Evolutionary conservation across 441 rosid genomes (phyloP).

Genomic region (Bruguiera hainesii): DNA sequence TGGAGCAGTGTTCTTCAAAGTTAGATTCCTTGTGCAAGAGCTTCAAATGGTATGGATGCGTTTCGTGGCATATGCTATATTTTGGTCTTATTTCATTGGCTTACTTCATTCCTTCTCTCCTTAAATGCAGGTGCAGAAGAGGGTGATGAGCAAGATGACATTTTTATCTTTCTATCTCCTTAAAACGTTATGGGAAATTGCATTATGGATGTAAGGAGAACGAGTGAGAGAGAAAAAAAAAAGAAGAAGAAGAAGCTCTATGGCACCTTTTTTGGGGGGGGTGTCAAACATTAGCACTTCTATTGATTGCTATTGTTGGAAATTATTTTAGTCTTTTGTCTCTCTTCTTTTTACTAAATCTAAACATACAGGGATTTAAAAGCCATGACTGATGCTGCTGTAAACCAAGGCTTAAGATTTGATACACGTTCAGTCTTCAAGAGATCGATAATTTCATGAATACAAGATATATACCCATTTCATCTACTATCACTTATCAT

Average conservation of each 20-base stretch:
- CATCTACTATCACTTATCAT: too few relatives aligned
- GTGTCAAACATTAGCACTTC: background rate
- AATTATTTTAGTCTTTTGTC: background rate
- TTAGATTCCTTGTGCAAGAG: too few relatives aligned
- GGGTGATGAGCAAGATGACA: slow-evolving; percentile 81
- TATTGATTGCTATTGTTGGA: background rate
- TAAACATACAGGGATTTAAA: slow-evolving; percentile 55
- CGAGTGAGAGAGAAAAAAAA: slow-evolving; percentile 3
- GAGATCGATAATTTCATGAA: too few relatives aligned
- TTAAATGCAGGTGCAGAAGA: slow-evolving; percentile 56
- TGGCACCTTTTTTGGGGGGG: background rate
- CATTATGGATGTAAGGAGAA: slow-evolving; percentile 64
- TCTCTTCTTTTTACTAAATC: slow-evolving; percentile 13
- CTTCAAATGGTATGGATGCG: background rate
- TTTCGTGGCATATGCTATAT: background rate
- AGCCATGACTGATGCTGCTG: slow-evolving; percentile 94
- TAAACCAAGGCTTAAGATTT: slow-evolving; percentile 72
- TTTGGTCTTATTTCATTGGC: background rate
- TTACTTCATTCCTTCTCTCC: background rate
- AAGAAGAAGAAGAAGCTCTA: slow-evolving; percentile 1
- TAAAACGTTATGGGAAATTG: slow-evolving; percentile 95
- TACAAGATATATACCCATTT: too few relatives aligned
- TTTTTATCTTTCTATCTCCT: slow-evolving; percentile 87
- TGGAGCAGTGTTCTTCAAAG: too few relatives aligned
- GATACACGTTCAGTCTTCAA: background rate